Evolutionary conservation across 116 monocot species (phyloP).

Genomic region (Dioscorea cayenensis): DNA sequence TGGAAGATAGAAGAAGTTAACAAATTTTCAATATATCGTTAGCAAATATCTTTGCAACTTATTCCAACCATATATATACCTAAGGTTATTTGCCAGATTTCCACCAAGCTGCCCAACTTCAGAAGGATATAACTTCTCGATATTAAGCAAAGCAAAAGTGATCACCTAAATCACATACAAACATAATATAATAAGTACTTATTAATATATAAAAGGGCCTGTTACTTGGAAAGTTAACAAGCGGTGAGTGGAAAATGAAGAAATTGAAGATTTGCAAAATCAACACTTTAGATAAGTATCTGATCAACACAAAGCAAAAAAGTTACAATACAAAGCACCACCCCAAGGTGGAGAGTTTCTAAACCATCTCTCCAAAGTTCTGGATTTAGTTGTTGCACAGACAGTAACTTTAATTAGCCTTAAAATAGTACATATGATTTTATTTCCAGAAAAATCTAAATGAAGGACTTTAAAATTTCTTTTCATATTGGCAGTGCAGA

Average conservation of each 20-base stretch:
- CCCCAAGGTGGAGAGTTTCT: too few species aligned
- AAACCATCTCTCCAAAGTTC: too few species aligned
- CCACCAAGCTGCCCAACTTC: conserved; percentile 16
- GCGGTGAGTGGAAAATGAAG: neutral
- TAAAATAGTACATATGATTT: too few species aligned
- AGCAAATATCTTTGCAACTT: neutral
- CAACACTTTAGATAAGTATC: too few species aligned
- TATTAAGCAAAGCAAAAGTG: conserved; percentile 33
- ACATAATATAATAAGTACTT: neutral
- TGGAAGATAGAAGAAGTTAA: conserved; percentile 9
- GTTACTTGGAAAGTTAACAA: neutral
- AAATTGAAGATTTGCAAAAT: neutral
- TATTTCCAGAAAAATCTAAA: too few species aligned
- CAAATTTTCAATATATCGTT: neutral
- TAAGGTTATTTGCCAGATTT: conserved; percentile 16
- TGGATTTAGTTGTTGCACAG: too few species aligned
- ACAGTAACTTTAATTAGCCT: too few species aligned
- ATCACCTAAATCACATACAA: conserved; percentile 10
- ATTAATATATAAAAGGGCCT: neutral
- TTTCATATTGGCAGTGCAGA: too few species aligned
- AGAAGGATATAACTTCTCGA: conserved; percentile 25
- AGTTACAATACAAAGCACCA: too few species aligned
- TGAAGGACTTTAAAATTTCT: too few species aligned
- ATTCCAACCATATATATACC: conserved; percentile 20
- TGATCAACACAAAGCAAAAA: too few species aligned